phyloP scores from a whole-genome alignment of 495 filamentous ascomycete genomes.

The Podospora pseudocomata region DNA sequence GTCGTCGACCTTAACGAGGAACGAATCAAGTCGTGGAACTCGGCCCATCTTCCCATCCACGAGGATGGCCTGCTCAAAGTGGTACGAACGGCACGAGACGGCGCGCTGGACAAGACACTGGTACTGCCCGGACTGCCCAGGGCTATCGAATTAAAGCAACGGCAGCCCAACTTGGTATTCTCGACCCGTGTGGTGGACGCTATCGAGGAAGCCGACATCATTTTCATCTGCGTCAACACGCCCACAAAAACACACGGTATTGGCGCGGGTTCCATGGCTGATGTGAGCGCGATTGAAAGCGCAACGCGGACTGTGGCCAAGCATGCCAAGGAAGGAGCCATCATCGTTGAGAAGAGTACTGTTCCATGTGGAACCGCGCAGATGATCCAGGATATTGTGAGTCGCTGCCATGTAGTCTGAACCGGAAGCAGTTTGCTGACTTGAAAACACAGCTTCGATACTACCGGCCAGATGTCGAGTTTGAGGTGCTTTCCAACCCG shows the following conservation, averaged over 20 bases:
- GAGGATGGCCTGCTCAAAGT: conserved; percentile 69
- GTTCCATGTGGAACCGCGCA: conserved; percentile 77
- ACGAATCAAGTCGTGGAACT: conserved; percentile 71
- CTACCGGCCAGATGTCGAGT: conserved; percentile 56
- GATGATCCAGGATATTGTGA: conserved; percentile 62
- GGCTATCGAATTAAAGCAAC: conserved; percentile 28
- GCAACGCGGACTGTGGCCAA: conserved; percentile 64
- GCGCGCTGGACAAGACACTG: conserved; percentile 32
- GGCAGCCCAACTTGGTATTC: conserved; percentile 67
- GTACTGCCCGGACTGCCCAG: conserved; percentile 15
- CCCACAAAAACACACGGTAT: conserved; percentile 70
- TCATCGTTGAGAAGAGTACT: conserved; percentile 81
- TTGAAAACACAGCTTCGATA: conserved; percentile 33
- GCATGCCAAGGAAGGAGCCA: conserved; percentile 61
- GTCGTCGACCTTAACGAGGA: conserved; percentile 65
- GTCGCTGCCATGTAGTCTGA: conserved; percentile 13
- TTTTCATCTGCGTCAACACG: conserved; percentile 78
- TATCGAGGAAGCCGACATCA: conserved; percentile 66
- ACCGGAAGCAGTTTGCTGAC: background rate
- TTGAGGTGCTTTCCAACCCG: conserved; percentile 80
- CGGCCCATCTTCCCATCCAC: conserved; percentile 68
- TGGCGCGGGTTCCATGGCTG: conserved; percentile 67
- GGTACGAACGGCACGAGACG: conserved; percentile 61
- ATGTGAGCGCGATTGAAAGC: conserved; percentile 69
- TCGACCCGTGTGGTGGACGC: conserved; percentile 58